Base-by-base conservation (phyloP, 768 basidiomycete genomes). In the Leccinum imitatum region DNA sequence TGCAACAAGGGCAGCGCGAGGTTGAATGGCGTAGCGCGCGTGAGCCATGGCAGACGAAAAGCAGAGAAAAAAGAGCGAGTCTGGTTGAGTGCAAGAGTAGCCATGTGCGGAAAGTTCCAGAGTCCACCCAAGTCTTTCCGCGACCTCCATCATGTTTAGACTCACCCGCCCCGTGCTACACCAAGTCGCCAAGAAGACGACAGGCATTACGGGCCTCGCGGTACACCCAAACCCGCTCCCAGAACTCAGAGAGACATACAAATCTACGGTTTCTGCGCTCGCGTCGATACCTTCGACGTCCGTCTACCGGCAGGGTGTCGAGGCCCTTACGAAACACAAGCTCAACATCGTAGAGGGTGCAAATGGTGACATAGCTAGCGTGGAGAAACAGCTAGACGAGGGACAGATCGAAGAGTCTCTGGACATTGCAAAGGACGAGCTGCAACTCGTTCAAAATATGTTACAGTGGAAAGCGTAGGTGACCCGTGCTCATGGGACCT, bases 381-480 rank as follows among this genome's bases (percentile, higher is more conserved):
- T 82, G 9, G 95, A 97, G 78, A 84, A 81, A 70, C 82, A 84
- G 72, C 71, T 98, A 44, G 83, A 87, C 53, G 91, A 91, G 71
- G 92, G 93, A 0, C 86, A 92, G 67, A 91, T 97, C 47, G 95
- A 98, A 78, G 82, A 93, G 73, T 83, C 90, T 35, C 68, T 98
- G 66, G 82, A 85, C 65, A 85, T 91, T 73, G 95, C 95, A 11
- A 77, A 86, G 65, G 90, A 90, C 69, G 95, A 98, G 75, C 78
- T 93, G 58, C 79, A 77, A 57, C 79, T 98, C 41, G 91, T 81
- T 5, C 78, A 78, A 33, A 91, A 91, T 76, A 91, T 97, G 89
- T 70, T 88, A n/a, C 89, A 95, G 70, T 98, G 93, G 94, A 96
- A 95, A 78, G 84, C 91, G 95, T 98, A 73, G 74, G 94, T 89